Base-by-base conservation (phyloP, 2,329 filamentous ascomycete species). In the Neonectria ditissima region DNA sequence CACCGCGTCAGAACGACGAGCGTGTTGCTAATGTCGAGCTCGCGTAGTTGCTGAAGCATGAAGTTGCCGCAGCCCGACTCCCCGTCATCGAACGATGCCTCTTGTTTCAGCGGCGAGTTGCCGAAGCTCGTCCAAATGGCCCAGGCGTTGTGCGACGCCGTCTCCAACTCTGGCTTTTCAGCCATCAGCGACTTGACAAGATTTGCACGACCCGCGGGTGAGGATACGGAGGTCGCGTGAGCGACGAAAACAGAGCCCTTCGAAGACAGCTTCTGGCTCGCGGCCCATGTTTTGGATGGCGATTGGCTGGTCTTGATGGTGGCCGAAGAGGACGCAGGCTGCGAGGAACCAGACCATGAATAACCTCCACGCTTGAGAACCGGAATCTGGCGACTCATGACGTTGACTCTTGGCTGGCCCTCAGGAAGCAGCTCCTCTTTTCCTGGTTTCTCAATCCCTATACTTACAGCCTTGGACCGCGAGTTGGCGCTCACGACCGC, bases 401-500 rank as follows among this genome's bases (percentile, higher is more conserved):
- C 84, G 58, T 79, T 89, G 4, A 95, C 83, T 28, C 86, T 85
- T 0, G 93, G 92, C 76, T 96, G 92, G 0, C 93, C 92, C 62
- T 90, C 85, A 0, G 90, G 91, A 84, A 91, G 91, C 0, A 89
- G 89, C 72, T 92, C 87, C 41, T 92, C 87, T 48, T 92, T 91
- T 0, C 89, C 90, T 39, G 84, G 85, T 54, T 83, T 87, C 65
- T 92, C 88, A 20, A 97, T 81, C 0, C 93, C 93, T 30, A 97
- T 79, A 66, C 86, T 91, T 28, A 90, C 84, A 10, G 93, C 93
- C 78, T 94, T 94, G 37, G 87, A 88, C 67, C 89, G 87, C 64
- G 91, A 93, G 74, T 95, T 96, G 28, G 89, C 89, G 74, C 92
- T 94, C 16, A 97, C 92, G 1, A 96, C 89, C 0, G 92, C 93